phyloP scores from a whole-genome alignment of 163 green algal genomes.

The Coccomyxa subellipsoidea region DNA sequence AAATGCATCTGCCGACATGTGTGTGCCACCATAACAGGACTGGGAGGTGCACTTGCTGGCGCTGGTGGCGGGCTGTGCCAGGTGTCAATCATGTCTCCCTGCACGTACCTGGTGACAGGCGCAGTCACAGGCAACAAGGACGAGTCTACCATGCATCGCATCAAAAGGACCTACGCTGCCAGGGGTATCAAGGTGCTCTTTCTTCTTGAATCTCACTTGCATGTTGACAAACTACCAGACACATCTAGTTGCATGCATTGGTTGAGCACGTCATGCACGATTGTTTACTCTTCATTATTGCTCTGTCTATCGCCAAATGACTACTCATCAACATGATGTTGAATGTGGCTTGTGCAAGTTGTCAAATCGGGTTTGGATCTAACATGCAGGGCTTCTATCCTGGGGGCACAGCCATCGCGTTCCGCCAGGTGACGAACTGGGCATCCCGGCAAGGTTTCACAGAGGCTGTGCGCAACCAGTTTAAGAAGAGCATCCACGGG shows the following conservation, averaged over 20 bases:
- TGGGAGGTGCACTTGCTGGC: constrained; percentile 35
- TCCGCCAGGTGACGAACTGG: constrained; percentile 50
- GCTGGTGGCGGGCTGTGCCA: constrained; percentile 41
- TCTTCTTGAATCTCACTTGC: neutral
- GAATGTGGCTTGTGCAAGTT: too few relatives aligned
- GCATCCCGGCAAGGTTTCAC: constrained; percentile 46
- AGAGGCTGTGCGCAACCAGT: constrained; percentile 30
- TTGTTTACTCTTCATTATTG: too few relatives aligned
- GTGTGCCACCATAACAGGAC: neutral
- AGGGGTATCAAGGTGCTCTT: constrained; percentile 18
- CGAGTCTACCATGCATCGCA: constrained; percentile 24
- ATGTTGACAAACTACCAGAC: neutral
- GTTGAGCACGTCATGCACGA: too few relatives aligned
- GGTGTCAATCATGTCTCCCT: constrained; percentile 39
- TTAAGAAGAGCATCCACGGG: constrained; percentile 30
- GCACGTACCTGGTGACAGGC: constrained; percentile 43
- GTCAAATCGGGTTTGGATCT: neutral
- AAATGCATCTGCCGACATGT: neutral
- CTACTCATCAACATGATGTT: too few relatives aligned
- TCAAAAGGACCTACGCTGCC: constrained; percentile 25
- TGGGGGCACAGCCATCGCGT: constrained; percentile 42
- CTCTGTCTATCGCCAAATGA: too few relatives aligned
- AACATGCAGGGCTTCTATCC: constrained; percentile 37
- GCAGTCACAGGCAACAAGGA: constrained; percentile 30
- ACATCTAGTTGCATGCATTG: too few relatives aligned